Conservation (phyloP, 2,329 filamentous ascomycete species). For the Colletotrichum lindemuthianum region DNA sequence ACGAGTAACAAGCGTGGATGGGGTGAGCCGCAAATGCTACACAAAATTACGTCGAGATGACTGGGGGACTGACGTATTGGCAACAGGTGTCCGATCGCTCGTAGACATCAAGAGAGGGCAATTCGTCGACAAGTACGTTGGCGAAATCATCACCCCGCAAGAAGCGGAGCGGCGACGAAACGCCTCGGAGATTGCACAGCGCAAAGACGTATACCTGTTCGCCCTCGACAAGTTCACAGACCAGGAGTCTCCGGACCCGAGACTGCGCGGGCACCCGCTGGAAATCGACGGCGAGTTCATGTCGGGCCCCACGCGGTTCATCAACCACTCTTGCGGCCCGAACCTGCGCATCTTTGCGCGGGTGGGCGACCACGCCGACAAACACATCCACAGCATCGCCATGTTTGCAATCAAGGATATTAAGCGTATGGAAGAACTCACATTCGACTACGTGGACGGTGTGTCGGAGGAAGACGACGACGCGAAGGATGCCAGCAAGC, state of each 20-base stretch:
- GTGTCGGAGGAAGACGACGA: conserved; percentile 61
- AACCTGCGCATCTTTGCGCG: conserved; percentile 84
- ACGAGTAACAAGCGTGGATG: conserved; percentile 75
- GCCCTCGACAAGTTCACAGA: conserved; percentile 83
- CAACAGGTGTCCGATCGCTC: conserved; percentile 69
- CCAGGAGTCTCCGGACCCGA: conserved; percentile 62
- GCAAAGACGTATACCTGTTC: conserved; percentile 84
- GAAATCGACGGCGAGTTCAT: conserved; percentile 79
- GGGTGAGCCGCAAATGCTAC: conserved; percentile 60
- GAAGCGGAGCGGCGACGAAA: conserved; percentile 74
- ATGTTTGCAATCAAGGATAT: conserved; percentile 79
- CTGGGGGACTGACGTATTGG: conserved; percentile 2
- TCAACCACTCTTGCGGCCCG: conserved; percentile 84
- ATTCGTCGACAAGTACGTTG: conserved; percentile 83
- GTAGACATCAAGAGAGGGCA: conserved; percentile 75
- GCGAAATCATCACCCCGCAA: conserved; percentile 71
- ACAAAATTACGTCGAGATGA: not conserved
- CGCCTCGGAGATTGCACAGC: conserved; percentile 62
- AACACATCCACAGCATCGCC: conserved; percentile 78
- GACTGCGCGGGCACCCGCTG: conserved; percentile 64
- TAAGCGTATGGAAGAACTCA: conserved; percentile 73
- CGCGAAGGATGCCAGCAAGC: conserved; percentile 58
- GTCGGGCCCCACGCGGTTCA: conserved; percentile 82
- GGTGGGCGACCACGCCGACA: conserved; percentile 80
- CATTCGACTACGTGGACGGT: conserved; percentile 82